phyloP scores from a whole-genome alignment of 2,329 filamentous ascomycete genomes.

The Penicillium sp. region DNA sequence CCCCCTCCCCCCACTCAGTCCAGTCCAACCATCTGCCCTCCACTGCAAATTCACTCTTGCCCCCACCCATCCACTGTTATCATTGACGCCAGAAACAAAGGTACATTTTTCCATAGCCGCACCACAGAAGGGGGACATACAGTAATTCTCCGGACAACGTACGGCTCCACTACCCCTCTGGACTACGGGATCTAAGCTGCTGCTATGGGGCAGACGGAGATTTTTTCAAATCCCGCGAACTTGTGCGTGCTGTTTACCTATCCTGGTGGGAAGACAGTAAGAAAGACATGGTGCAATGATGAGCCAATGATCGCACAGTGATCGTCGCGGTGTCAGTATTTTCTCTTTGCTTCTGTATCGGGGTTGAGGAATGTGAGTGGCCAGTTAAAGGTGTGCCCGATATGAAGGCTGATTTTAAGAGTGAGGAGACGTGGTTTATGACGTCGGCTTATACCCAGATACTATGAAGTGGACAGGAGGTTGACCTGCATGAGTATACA shows the following conservation, averaged over 20 bases:
- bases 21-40: not conserved
- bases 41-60: not conserved
- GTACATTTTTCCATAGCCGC: not conserved
- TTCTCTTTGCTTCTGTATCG: not conserved
- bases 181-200: not conserved
- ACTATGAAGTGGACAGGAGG: not conserved
- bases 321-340: not conserved
- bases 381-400: not conserved
- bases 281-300: not conserved
- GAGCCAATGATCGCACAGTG: not conserved
- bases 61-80: not conserved
- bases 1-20: not conserved
- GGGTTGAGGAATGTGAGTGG: not conserved
- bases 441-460: not conserved
- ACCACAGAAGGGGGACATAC: not conserved
- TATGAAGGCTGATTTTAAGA: not conserved
- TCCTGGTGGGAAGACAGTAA: not conserved
- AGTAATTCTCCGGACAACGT: not conserved
- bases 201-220: not conserved
- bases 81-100: not conserved
- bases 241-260: not conserved
- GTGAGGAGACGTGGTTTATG: not conserved
- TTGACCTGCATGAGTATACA: not conserved
- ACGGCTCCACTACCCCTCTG: not conserved
- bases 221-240: not conserved